Base-by-base conservation (phyloP, 331 rosid genomes). In the Ulmus americana region DNA sequence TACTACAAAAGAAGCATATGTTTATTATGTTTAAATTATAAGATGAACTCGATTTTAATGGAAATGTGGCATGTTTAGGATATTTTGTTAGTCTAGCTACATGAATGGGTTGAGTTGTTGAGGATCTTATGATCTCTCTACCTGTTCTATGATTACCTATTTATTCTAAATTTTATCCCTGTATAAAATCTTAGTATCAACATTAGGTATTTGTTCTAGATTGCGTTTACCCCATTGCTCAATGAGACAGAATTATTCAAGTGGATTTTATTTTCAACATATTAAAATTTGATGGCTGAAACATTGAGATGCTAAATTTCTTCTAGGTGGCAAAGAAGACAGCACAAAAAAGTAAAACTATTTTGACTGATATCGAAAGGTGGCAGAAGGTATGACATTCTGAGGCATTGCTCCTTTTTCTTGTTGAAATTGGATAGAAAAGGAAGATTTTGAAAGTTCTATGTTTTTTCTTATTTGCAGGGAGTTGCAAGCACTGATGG, bases 401-500 rank as follows among this genome's bases (percentile, higher is more conserved):
- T 45, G 14, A 63, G 56, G 44, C 52, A 35, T 50, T 61, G 57
- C 67, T 62, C 52, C 15, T 7, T 9, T 38, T 51, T 45, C n/a
- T 61, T 39, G 45, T 10, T 58, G 39, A 38, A 13, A 40, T 16
- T 54, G 18, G 7, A 10, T 5, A 14, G n/a, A 9, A 16, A 15
- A 55, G 10, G 9, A 55, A 7, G 4, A 5, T 6, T 0, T 39
- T 68, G 10, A n/a, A 64, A 38, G 53, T 6, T 55, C 70, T 14
- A 45, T 42, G 55, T 68, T 59, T 4, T 39, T 60, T 39, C 10
- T 60, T 69, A 18, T 53, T 52, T 76, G 71, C 88, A 94, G 99
- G 99, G 97, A 63, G 95, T 90, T 73, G 96, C 97, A 57, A 85
- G 85, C 74, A 85, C 90, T 38, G 99, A 94, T 78, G 95, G 99